A percentile compares a stretch with the other conserved stretches of the same genome.
Evolutionary conservation across 2,329 filamentous ascomycete species (phyloP).

Genomic region (Purpureocillium lavendulum): DNA sequence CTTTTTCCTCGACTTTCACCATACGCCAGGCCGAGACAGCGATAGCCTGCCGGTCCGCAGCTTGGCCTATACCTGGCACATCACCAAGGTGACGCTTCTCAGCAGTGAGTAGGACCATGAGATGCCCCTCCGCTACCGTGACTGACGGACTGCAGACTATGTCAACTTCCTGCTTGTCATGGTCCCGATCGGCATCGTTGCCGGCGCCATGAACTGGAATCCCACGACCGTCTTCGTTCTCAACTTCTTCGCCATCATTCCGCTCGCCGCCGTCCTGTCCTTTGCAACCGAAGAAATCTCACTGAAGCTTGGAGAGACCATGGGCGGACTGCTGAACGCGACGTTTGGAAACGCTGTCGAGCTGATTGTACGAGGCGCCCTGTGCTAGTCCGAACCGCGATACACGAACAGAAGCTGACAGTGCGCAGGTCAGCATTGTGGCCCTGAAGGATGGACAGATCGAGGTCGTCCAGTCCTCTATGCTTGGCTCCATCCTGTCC

Average conservation of each 20-base stretch:
- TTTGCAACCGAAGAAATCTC: conserved; percentile 75
- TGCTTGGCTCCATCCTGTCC: conserved; percentile 92
- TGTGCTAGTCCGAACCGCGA: no score
- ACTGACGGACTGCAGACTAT: conserved; percentile 31
- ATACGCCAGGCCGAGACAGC: conserved; percentile 45
- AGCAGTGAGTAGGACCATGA: conserved; percentile 41
- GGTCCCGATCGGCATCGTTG: conserved; percentile 64
- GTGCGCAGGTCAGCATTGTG: conserved; percentile 75
- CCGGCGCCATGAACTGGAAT: conserved; percentile 54
- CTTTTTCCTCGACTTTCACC: conserved; percentile 41
- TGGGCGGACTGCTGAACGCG: conserved; percentile 67
- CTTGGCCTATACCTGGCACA: conserved; percentile 43
- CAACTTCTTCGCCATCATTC: conserved; percentile 76
- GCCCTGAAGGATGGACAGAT: conserved; percentile 80
- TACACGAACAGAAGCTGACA: conserved; percentile 2
- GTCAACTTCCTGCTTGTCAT: conserved; percentile 66
- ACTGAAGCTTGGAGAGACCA: conserved; percentile 60
- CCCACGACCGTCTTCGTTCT: conserved; percentile 63
- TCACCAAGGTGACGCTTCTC: conserved; percentile 47
- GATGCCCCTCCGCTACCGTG: no score
- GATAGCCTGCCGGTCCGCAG: conserved; percentile 34
- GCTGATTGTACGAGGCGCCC: conserved; percentile 50
- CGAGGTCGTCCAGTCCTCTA: conserved; percentile 93
- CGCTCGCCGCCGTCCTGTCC: conserved; percentile 63
- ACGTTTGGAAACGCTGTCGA: conserved; percentile 77